phyloP scores from a whole-genome alignment of 208 protist genomes.

The Acanthamoeba castellanii region DNA sequence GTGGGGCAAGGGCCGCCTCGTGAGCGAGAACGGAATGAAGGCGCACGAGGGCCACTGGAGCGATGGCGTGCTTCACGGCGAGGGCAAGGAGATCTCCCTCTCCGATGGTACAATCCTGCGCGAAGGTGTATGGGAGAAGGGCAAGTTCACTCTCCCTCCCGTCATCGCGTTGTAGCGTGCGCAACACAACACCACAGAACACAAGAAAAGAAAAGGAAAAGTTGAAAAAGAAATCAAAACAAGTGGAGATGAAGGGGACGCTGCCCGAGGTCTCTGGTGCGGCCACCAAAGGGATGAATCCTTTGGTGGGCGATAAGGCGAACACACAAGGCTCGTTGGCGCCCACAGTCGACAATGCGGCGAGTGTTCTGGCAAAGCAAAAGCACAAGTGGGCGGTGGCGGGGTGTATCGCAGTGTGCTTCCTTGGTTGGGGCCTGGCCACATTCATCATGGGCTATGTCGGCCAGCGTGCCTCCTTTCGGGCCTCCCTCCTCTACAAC shows the following conservation, averaged over 20 bases:
- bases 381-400: not conserved
- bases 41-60: constrained; percentile 41
- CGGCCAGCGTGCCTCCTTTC: not conserved
- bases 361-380: not conserved
- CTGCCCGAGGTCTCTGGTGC: not conserved
- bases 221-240: not conserved
- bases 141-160: constrained; percentile 16
- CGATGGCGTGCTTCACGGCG: constrained; percentile 50
- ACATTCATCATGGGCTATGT: constrained; percentile 68
- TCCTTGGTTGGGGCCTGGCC: constrained; percentile 64
- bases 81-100: constrained; percentile 37
- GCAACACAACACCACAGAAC: too few species aligned
- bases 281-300: not conserved
- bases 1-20: constrained; percentile 40
- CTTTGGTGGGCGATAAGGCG: not conserved
- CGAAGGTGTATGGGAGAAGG: constrained; percentile 56
- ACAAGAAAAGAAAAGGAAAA: not conserved
- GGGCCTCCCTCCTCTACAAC: constrained; percentile 55
- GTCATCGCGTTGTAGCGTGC: not conserved
- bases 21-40: constrained; percentile 21
- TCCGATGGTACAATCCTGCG: not conserved
- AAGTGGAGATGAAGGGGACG: not conserved
- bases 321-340: not conserved
- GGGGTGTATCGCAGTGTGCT: not conserved
- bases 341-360: not conserved